A percentile compares a stretch with the other conserved stretches of the same genome.
phyloP scores from a whole-genome alignment of 2,329 filamentous ascomycete species.

The Fusarium chlamydosporum region DNA sequence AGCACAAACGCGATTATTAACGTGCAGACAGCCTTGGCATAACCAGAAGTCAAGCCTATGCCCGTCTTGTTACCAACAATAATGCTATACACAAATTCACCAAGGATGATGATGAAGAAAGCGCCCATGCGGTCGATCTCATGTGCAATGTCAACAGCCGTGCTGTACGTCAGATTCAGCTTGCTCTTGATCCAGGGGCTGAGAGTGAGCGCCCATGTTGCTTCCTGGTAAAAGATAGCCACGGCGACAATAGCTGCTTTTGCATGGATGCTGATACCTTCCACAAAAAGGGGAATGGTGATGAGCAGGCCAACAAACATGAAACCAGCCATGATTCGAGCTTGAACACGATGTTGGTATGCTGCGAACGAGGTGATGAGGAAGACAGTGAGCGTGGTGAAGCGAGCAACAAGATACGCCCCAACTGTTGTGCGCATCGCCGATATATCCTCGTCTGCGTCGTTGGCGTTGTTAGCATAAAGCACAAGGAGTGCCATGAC shows the following conservation, averaged over 20 bases:
- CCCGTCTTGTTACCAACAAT: conserved; percentile 63
- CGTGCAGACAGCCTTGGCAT: conserved; percentile 63
- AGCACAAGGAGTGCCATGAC: conserved; percentile 65
- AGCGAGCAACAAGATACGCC: conserved; percentile 62
- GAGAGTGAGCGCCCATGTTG: conserved; percentile 61
- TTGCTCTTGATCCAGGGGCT: conserved; percentile 61
- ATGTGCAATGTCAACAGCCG: conserved; percentile 64
- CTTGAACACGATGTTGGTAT: conserved; percentile 63
- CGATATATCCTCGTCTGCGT: conserved; percentile 59
- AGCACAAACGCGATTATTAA: conserved; percentile 65
- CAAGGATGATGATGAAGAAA: conserved; percentile 67
- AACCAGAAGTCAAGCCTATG: conserved; percentile 59
- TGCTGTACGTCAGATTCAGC: conserved; percentile 61
- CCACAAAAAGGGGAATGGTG: conserved; percentile 61
- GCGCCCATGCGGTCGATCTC: conserved; percentile 65
- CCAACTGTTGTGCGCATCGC: conserved; percentile 62
- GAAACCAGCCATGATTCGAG: conserved; percentile 60
- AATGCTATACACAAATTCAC: conserved; percentile 64
- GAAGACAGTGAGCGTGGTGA: conserved; percentile 59
- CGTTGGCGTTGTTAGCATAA: conserved; percentile 63
- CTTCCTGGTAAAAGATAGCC: conserved; percentile 60
- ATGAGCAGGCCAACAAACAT: conserved; percentile 60
- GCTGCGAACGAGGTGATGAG: conserved; percentile 62
- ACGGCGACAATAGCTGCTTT: conserved; percentile 62
- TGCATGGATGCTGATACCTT: conserved; percentile 56